Conservation (phyloP, 352 stramenopile genomes). For the Globisporangium spiculum region DNA sequence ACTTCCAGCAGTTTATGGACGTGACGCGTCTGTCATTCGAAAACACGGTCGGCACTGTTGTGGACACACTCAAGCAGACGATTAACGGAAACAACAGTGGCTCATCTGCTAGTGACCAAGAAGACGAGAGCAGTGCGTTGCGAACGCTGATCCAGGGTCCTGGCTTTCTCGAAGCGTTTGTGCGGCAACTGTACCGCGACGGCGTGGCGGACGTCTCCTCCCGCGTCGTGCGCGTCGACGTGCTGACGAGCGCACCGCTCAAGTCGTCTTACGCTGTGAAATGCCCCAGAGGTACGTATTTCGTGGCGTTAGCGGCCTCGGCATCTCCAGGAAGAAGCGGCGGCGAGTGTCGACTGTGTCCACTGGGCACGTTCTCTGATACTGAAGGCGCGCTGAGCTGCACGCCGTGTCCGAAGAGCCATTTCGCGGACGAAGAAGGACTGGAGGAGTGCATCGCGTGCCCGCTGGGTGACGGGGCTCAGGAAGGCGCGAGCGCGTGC, state of each 20-base stretch:
- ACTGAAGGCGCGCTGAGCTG: slow-evolving; percentile 35
- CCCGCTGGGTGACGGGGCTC: slow-evolving; percentile 29
- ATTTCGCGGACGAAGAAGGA: slow-evolving; percentile 40
- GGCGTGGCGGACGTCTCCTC: slow-evolving; percentile 15
- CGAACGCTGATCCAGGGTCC: neutral
- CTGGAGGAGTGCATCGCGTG: slow-evolving; percentile 37
- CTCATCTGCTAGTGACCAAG: neutral
- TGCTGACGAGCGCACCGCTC: neutral
- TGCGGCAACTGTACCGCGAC: slow-evolving; percentile 15
- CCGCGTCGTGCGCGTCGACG: slow-evolving; percentile 7
- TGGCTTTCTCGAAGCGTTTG: slow-evolving; percentile 14
- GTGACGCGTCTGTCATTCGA: slow-evolving; percentile 1
- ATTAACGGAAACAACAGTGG: neutral
- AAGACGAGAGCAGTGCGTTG: neutral
- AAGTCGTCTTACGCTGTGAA: slow-evolving; percentile 28
- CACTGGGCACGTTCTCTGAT: slow-evolving; percentile 29
- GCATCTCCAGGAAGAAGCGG: neutral
- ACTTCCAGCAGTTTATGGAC: slow-evolving; percentile 9
- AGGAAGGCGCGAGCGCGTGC: slow-evolving; percentile 33
- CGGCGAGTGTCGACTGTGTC: slow-evolving; percentile 30
- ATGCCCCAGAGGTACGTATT: slow-evolving; percentile 33
- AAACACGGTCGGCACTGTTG: neutral
- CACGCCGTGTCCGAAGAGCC: slow-evolving; percentile 29
- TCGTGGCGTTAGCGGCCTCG: slow-evolving; percentile 2
- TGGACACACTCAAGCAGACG: neutral